phyloP scores from a whole-genome alignment of 768 basidiomycete genomes.

The Termitomyces sp. region DNA sequence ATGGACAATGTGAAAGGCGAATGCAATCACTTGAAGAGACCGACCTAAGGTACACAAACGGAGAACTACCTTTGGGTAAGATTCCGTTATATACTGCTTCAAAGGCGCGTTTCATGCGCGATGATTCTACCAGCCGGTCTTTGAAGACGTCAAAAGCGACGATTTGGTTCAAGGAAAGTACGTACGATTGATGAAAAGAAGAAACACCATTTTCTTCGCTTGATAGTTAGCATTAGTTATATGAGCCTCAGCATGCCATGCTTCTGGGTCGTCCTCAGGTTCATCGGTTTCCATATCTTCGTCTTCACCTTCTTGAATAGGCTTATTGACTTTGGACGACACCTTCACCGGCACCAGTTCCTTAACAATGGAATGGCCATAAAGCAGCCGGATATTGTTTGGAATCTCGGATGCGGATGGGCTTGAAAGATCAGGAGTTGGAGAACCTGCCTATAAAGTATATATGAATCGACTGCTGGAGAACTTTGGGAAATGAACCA shows the following conservation, averaged over 20 bases:
- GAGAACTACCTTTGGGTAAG: slow-evolving; percentile 83
- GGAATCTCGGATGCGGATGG: slow-evolving; percentile 58
- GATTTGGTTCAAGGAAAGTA: slow-evolving; percentile 1
- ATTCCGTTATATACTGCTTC: slow-evolving; percentile 82
- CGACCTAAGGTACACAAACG: slow-evolving; percentile 95
- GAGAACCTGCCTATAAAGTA: slow-evolving; percentile 55
- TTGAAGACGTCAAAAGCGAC: background rate
- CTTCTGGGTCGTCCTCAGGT: slow-evolving; percentile 32
- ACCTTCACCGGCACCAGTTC: slow-evolving; percentile 54
- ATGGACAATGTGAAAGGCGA: background rate
- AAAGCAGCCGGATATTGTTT: slow-evolving; percentile 74
- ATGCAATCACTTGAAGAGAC: slow-evolving; percentile 5
- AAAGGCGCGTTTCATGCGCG: slow-evolving; percentile 79
- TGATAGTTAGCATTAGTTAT: slow-evolving; percentile 88
- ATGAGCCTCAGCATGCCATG: slow-evolving; percentile 70
- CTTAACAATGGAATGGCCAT: slow-evolving; percentile 74
- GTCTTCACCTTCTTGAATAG: slow-evolving; percentile 12
- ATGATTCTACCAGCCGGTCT: slow-evolving; percentile 93
- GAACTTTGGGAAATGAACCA: background rate
- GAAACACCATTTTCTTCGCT: slow-evolving; percentile 75
- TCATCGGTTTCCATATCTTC: slow-evolving; percentile 24
- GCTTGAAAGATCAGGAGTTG: slow-evolving; percentile 77
- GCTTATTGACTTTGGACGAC: slow-evolving; percentile 23
- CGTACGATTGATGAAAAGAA: slow-evolving; percentile 95
- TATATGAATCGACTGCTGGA: background rate